These are phyloP conservation scores for Echium plantagineum DNA, from an alignment of 257 asterid species.

Conservation along the genomic window DNA sequence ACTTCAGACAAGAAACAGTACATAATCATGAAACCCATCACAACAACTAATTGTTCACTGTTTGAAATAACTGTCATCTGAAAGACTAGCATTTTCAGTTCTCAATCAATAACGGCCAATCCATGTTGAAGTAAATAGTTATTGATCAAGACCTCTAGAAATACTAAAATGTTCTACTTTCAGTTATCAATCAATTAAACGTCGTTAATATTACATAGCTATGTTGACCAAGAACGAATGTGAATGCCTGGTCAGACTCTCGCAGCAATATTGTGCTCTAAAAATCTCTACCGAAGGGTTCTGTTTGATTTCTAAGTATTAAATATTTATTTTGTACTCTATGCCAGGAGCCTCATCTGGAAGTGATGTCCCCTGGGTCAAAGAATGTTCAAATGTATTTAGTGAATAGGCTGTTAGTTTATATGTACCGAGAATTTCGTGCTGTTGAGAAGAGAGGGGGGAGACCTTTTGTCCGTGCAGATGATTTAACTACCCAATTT, in stretches of 20 bases:
- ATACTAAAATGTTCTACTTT: too few species aligned
- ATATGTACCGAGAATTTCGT: conserved; percentile 82
- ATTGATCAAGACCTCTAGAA: too few species aligned
- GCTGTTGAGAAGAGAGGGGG: conserved; percentile 74
- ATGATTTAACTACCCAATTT: conserved; percentile 70
- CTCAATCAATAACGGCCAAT: too few species aligned
- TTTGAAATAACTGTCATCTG: not conserved
- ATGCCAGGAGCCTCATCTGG: conserved; percentile 86
- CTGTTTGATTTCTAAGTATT: not conserved
- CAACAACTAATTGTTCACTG: not conserved
- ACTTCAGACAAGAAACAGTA: too few species aligned
- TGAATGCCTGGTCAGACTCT: not conserved
- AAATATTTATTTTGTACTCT: conserved; percentile 8
- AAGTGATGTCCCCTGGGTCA: conserved; percentile 92
- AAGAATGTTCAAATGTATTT: conserved; percentile 69
- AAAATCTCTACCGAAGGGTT: not conserved
- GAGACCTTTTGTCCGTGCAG: conserved; percentile 69
- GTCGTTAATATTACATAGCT: not conserved
- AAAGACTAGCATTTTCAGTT: not conserved
- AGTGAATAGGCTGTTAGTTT: conserved; percentile 79
- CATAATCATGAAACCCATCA: not conserved
- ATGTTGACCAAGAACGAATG: not conserved
- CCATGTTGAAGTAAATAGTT: too few species aligned
- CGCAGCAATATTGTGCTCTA: not conserved
- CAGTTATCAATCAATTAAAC: not conserved